These are phyloP conservation scores for Phaffia rhodozyma DNA, from an alignment of 1,284 basidiomycete species.

Conservation along the genomic window DNA sequence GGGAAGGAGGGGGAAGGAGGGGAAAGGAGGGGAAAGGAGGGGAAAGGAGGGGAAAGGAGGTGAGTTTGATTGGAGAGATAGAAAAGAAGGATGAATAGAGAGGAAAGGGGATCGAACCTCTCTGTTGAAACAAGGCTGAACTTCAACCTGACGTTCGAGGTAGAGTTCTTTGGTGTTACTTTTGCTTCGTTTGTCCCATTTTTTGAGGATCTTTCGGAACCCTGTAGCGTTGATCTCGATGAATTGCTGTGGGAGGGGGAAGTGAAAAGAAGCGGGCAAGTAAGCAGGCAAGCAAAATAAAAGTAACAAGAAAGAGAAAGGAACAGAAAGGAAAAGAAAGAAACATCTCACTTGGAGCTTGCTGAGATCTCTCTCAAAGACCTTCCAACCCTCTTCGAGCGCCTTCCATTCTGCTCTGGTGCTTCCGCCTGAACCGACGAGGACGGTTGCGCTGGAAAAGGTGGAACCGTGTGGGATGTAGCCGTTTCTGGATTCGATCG, in stretches of 20 bases:
- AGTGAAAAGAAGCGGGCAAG: neutral
- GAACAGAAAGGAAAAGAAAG: neutral
- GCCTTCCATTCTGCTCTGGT: constrained; percentile 73
- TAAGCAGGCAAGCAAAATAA: neutral
- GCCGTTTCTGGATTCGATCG: constrained; percentile 21
- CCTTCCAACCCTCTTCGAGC: constrained; percentile 88
- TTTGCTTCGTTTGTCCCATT: constrained; percentile 95
- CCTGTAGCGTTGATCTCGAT: constrained; percentile 97
- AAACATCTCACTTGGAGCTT: constrained; percentile 87
- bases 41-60: neutral
- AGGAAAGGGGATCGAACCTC: constrained; percentile 61
- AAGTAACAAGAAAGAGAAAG: neutral
- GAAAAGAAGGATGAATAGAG: neutral
- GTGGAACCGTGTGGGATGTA: constrained; percentile 16
- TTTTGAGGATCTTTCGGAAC: constrained; percentile 96
- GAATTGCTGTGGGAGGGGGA: constrained; percentile 58
- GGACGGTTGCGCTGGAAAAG: constrained; percentile 6
- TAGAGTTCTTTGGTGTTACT: constrained; percentile 93
- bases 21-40: neutral
- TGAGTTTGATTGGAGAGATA: neutral
- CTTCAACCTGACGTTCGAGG: constrained; percentile 90
- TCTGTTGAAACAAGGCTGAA: constrained; percentile 94
- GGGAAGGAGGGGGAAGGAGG: neutral
- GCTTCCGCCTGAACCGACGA: constrained; percentile 22
- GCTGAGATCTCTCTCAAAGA: constrained; percentile 89